Base-by-base conservation (phyloP, 106 monocot species). In the Dioscorea alata region DNA sequence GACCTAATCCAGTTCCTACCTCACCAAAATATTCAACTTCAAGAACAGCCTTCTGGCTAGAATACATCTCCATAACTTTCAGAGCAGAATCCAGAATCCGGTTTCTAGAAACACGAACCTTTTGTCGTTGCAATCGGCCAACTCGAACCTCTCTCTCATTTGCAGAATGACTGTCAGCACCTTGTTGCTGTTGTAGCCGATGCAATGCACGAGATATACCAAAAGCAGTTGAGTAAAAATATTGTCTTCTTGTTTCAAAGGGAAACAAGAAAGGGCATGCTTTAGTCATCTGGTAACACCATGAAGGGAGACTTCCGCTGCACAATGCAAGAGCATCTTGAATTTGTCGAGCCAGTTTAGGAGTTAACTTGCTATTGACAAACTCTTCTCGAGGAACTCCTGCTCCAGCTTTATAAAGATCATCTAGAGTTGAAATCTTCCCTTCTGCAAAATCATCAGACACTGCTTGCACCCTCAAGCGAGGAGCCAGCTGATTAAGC, bases 1-100 rank as follows among this genome's bases (percentile, higher is more conserved):
- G 99, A 64, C 99, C 99, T 61, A 93, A 80, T 62, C 99, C 99
- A 24, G 92, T 92, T 28, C 99, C 99, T 64, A 99, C 93, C 71
- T 99, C 99, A 51, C 99, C 99, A 85, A 99, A 99, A 79, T 99
- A 99, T 74, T 99, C 99, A 15, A 99, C 99, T 77, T 99, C 99
- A 76, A 99, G 87, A 49, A 99, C 99, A 68, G 93, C 85, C 72
- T 93, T 99, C 59, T 93, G 89, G 65, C 92, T 85, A 15, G 92
- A 89, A 73, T 93, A 99, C 93, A 99, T 90, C 61, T 99, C 99
- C 99, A 99, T 99, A 52, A 99, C 99, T 77, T 93, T 99, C 14
- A 81, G 75, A 65, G 99, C 99, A 70, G 99, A 99, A 80, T 92
- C 99, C 64, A 99, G 69, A 22, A 99, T 93, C 62, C 87, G 89